Base-by-base conservation (phyloP, 139 green algal genomes). In the Chlamydomonas sp. region DNA sequence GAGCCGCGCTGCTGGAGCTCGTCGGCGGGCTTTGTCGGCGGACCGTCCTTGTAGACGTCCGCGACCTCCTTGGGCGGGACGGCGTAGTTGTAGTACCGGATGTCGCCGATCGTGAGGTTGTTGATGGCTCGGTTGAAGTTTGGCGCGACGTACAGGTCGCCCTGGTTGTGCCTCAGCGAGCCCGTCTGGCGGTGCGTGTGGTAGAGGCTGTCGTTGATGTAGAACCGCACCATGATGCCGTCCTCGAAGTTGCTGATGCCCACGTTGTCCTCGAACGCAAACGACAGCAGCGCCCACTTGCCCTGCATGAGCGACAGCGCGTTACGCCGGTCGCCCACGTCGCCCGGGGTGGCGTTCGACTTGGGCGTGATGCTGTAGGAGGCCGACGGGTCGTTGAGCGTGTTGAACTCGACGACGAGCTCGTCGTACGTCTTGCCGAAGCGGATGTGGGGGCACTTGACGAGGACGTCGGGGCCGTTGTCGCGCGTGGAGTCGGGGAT, bases 211-310 rank as follows among this genome's bases (percentile, higher is more conserved):
- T 73, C 67, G 67, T 73, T 73, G 8, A 73, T 3, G 50, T 67
- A 73, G 48, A 73, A 73, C 3, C 31, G 26, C 10, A 73, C 24
- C 49, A 26, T 8, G 31, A 73, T 57, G 5, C 67, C 67, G 49
- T 65, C 10, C 67, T 73, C 67, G 50, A 73, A 73, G 48, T 62
- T 30, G 48, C 66, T 36, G 48, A 65, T 73, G 24, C 26, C 49
- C 30, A 73, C 67, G 49, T 66, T 73, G 67, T 73, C 67, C 48
- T 73, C 67, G 50, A 73, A 65, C 16, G 47, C 35, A 33, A 73
- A 73, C 5, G 67, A 59, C 8, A 73, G 57, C 16, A 73, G 31
- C 49, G 50, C 67, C 43, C 48, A 73, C 8, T 38, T n/a, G 3
- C 28, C 20, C 67, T 28, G 48, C 20, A 65, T 54, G n/a, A 73